Evolutionary conservation across 441 rosid genomes (phyloP), one percentile per base, ranked within the genome.

Genomic region (Erodium texanum): DNA sequence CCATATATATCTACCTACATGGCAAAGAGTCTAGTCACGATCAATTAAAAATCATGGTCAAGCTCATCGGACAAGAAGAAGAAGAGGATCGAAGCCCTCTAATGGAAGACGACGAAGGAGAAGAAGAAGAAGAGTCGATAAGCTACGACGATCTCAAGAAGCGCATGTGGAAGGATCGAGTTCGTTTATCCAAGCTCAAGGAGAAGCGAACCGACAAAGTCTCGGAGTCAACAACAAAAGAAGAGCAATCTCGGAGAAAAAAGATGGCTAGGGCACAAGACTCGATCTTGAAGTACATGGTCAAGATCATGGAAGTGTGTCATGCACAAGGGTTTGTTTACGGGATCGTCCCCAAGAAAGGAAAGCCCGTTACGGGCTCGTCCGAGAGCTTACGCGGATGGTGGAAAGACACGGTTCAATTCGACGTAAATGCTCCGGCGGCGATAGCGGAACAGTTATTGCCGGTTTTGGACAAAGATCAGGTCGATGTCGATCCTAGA

Each of bases 321-420:
- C 84, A 93, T 78, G 99, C 90, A 1, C 93, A 92, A 0, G 99
- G 97, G 20, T 93, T 93, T 71, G 97, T 93, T 8, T 94, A 94
- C 7, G 99, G 99, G 62, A 94, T 94, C 10, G 92, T 94, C 75
- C 99, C 99, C 0, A 96, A 94, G 75, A 94, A 88, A 81, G 99
- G 97, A 10, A 93, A 93, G 71, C 89, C 97, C 0, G 93, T 93
- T 24, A 85, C 96, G 29, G 99, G 99, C 72, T 75, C 97, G 14
- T 93, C 99, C 8, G 97, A 93, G 58, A 93, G 91, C 62, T 79
- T 91, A 62, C 82, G 97, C 83, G 97, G 94, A 73, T 93, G 99
- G 99, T 93, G 99, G 99, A 93, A 93, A 70, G 99, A 93, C 79
- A 91, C 88, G 84, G 99, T 94, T 64, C 89, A 87, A 85, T 94